Conservation (phyloP, 495 filamentous ascomycete species). For the Cercophora scortea region DNA sequence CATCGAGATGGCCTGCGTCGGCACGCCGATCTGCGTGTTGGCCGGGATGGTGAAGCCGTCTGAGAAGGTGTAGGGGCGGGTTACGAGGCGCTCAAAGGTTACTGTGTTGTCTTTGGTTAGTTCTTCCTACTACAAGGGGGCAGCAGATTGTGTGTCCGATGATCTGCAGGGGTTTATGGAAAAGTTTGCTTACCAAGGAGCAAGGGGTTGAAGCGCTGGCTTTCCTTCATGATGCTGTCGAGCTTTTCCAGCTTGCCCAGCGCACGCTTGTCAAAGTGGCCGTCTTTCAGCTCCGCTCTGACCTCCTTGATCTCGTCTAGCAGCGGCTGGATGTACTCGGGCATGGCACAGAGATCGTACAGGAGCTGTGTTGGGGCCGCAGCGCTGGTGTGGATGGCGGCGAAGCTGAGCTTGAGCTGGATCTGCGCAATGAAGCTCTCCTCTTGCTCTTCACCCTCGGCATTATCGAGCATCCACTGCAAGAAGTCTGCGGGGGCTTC, state of each 20-base stretch:
- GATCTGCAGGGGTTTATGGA: too few relatives aligned
- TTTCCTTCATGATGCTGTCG: conserved; percentile 43
- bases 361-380: conserved; percentile 27
- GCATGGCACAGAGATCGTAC: conserved; percentile 30
- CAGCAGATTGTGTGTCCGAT: too few relatives aligned
- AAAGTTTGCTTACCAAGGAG: background rate
- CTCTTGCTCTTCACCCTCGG: conserved; percentile 14
- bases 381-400: conserved; percentile 31
- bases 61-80: conserved; percentile 30
- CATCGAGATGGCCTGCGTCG: conserved; percentile 15
- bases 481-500: conserved; percentile 21
- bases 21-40: conserved; percentile 35
- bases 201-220: conserved; percentile 28
- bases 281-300: conserved; percentile 1
- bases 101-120: background rate
- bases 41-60: conserved; percentile 43
- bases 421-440: conserved; percentile 21
- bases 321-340: conserved; percentile 29
- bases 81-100: conserved; percentile 24
- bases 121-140: too few relatives aligned
- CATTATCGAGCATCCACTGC: conserved; percentile 27
- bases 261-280: conserved; percentile 32
- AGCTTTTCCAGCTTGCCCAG: conserved; percentile 43
- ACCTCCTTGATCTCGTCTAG: conserved; percentile 34
- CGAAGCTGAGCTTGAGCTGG: conserved; percentile 21